Percentiles rank a stretch among this genome's conserved stretches.
Conservation (phyloP, 2,329 filamentous ascomycete species). For the Ophiostoma pallidulum region DNA sequence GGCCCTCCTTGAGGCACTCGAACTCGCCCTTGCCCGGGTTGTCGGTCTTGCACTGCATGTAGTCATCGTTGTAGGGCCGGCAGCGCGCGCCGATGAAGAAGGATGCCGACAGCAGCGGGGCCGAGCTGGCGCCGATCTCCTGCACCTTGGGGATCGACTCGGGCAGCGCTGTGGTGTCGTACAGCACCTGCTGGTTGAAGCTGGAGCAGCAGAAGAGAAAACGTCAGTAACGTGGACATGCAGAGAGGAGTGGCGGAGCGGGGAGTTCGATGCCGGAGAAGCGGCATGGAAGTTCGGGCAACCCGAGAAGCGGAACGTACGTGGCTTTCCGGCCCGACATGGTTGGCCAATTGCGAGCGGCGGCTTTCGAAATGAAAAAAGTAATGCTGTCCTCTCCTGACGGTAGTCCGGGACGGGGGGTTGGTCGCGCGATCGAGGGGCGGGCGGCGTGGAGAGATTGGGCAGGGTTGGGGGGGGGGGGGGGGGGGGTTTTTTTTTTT, state of each 20-base stretch:
- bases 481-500: no score
- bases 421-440: neutral
- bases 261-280: no score
- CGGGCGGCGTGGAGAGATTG: no score
- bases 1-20: constrained; percentile 91
- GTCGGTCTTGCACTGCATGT: constrained; percentile 99
- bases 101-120: constrained; percentile 79
- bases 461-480: no score
- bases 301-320: no score
- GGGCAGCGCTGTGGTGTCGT: constrained; percentile 93
- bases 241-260: neutral
- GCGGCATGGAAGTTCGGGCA: no score
- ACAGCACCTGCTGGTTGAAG: constrained; percentile 87
- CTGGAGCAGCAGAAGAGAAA: constrained; percentile 38
- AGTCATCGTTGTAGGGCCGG: constrained; percentile 95
- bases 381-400: constrained; percentile 26
- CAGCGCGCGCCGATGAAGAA: constrained; percentile 98
- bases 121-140: constrained; percentile 88
- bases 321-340: constrained; percentile 53
- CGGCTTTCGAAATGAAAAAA: neutral
- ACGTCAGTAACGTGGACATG: neutral
- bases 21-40: constrained; percentile 83
- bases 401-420: constrained; percentile 18
- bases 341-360: constrained; percentile 12
- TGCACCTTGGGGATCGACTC: constrained; percentile 84